Conservation (phyloP, 305 asterid species). For the Solanum hybrid region DNA sequence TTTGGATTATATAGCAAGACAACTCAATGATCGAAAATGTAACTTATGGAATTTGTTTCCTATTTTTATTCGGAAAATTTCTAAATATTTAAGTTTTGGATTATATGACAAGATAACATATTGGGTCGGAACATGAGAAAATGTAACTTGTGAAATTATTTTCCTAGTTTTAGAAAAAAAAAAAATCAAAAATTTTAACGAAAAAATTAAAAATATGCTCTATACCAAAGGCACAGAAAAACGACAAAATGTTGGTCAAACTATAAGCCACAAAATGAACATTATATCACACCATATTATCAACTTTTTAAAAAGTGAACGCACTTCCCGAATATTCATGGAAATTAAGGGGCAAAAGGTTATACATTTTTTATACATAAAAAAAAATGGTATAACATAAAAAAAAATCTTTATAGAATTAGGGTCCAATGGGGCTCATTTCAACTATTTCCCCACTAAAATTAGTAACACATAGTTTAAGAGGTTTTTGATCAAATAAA, state of each 20-base stretch:
- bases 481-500: background rate
- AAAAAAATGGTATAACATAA: background rate
- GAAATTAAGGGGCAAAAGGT: background rate
- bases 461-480: background rate
- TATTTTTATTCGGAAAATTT: background rate
- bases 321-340: background rate
- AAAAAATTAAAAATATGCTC: background rate
- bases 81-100: background rate
- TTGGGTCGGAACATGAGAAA: background rate
- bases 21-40: fast-evolving
- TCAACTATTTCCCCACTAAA: background rate
- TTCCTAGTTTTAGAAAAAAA: background rate
- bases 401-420: background rate
- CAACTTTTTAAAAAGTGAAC: background rate
- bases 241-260: background rate
- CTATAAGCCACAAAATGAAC: background rate
- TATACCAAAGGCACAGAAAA: background rate
- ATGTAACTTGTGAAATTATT: background rate
- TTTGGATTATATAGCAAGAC: background rate
- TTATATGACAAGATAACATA: background rate
- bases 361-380: background rate
- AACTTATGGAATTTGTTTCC: background rate
- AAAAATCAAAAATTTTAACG: fast-evolving
- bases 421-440: background rate
- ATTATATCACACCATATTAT: background rate